phyloP scores from a whole-genome alignment of 106 monocot species.

The Dendrobium catenatum region DNA sequence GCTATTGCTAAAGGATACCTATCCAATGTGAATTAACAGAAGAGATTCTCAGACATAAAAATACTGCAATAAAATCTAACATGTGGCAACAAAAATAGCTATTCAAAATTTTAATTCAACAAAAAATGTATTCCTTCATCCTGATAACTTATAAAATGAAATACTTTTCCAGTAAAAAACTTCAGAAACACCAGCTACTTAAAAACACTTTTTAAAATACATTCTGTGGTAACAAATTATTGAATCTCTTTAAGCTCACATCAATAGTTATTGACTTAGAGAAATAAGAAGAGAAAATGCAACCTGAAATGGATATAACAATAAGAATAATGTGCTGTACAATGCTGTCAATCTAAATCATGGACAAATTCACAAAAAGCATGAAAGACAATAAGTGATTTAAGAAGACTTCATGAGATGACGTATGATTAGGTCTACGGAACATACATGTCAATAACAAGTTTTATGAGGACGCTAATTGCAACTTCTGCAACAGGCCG shows the following conservation, averaged over 20 bases:
- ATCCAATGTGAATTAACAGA: too few relatives aligned
- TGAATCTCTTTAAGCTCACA: neutral
- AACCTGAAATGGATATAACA: too few relatives aligned
- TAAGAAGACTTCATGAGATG: neutral
- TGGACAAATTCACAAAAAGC: neutral
- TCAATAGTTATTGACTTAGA: neutral
- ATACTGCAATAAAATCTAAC: too few relatives aligned
- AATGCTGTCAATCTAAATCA: neutral
- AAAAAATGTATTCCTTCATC: too few relatives aligned
- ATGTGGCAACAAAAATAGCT: too few relatives aligned
- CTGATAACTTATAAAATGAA: too few relatives aligned
- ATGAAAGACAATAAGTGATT: neutral
- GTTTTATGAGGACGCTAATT: conserved; percentile 90
- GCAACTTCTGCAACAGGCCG: conserved; percentile 81
- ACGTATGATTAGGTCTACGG: neutral
- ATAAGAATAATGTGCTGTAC: neutral
- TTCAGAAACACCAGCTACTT: neutral
- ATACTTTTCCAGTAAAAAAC: neutral
- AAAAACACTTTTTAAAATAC: neutral
- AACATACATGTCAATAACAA: conserved; percentile 95
- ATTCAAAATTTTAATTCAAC: too few relatives aligned
- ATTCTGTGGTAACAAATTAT: neutral
- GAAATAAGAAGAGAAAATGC: too few relatives aligned
- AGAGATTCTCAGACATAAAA: too few relatives aligned
- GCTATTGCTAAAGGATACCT: too few relatives aligned